phyloP scores from a whole-genome alignment of 257 asterid genomes.

The Jasminum sambac region DNA sequence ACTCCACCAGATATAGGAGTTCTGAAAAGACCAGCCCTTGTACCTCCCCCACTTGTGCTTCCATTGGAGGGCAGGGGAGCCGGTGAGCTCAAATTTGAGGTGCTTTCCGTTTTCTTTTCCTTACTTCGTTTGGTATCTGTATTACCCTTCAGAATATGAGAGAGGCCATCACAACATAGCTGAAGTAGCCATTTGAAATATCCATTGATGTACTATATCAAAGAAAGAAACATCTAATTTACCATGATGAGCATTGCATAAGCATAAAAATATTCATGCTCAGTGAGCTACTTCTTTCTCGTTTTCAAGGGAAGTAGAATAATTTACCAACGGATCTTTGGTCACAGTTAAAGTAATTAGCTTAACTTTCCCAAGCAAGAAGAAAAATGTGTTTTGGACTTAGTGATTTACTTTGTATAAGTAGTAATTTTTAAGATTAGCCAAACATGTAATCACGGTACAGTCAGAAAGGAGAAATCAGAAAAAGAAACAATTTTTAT shows the following conservation, averaged over 20 bases:
- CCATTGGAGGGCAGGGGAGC: slow-evolving; percentile 46
- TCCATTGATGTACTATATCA: slow-evolving; percentile 45
- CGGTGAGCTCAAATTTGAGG: slow-evolving; percentile 38
- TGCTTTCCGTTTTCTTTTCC: slow-evolving; percentile 29
- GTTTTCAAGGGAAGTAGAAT: no score
- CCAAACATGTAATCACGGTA: not conserved
- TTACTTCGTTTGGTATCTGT: slow-evolving; percentile 41
- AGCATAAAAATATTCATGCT: slow-evolving; percentile 6
- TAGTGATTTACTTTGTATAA: not conserved
- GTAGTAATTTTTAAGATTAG: not conserved
- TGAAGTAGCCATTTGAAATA: slow-evolving; percentile 43
- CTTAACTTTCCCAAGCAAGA: not conserved
- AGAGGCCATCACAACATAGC: slow-evolving; percentile 62
- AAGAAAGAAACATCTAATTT: slow-evolving; percentile 31
- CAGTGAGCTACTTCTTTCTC: not conserved
- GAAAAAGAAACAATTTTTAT: slow-evolving; percentile 6
- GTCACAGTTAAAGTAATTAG: not conserved
- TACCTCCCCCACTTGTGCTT: slow-evolving; percentile 59
- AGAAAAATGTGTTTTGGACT: not conserved
- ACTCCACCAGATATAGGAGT: slow-evolving; percentile 99
- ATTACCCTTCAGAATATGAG: slow-evolving; percentile 74
- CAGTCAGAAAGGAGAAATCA: not conserved
- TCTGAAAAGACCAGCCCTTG: slow-evolving; percentile 95
- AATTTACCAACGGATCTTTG: not conserved
- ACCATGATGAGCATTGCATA: slow-evolving; percentile 17